Percentiles rank a stretch among this genome's conserved stretches.
Evolutionary conservation across 2,329 filamentous ascomycete species (phyloP).

Genomic region (Penicillium sp.): DNA sequence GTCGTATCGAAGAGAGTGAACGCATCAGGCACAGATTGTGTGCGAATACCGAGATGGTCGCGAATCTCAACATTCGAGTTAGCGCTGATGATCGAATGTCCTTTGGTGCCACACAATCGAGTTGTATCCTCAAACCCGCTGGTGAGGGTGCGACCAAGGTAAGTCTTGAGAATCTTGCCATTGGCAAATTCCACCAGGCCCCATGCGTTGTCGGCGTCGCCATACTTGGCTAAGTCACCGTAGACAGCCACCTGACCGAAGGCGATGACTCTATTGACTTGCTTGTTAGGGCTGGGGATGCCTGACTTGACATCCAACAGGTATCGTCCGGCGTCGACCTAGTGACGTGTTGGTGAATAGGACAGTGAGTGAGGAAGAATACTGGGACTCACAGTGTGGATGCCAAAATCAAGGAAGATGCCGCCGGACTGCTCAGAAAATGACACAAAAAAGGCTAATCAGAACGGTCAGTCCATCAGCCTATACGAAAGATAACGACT

Average conservation of each 20-base stretch:
- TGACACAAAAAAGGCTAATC: constrained; percentile 25
- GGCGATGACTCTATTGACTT: constrained; percentile 14
- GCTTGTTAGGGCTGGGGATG: constrained; percentile 10
- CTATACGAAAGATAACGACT: neutral
- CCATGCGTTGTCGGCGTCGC: constrained; percentile 21
- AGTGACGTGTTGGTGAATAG: neutral
- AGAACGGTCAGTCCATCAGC: neutral
- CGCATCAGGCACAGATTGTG: constrained; percentile 10
- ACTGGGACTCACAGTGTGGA: constrained; percentile 26
- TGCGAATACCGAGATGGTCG: constrained; percentile 10
- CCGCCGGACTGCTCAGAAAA: constrained; percentile 29
- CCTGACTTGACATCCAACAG: constrained; percentile 11
- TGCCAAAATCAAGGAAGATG: constrained; percentile 29
- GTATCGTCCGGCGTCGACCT: constrained; percentile 13
- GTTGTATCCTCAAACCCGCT: constrained; percentile 31
- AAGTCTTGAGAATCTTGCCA: constrained; percentile 31
- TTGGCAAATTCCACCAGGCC: constrained; percentile 33
- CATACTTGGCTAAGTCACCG: constrained; percentile 9
- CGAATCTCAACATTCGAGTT: constrained; percentile 14
- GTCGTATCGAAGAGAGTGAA: constrained; percentile 13
- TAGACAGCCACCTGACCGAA: constrained; percentile 12
- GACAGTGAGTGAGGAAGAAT: neutral
- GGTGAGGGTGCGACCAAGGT: constrained; percentile 31
- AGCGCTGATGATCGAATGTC: constrained; percentile 17
- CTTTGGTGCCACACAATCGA: constrained; percentile 31